Percentiles rank a stretch among this genome's conserved stretches.
Evolutionary conservation across 1,284 basidiomycete species (phyloP).

Genomic region (Pholiota adiposa): DNA sequence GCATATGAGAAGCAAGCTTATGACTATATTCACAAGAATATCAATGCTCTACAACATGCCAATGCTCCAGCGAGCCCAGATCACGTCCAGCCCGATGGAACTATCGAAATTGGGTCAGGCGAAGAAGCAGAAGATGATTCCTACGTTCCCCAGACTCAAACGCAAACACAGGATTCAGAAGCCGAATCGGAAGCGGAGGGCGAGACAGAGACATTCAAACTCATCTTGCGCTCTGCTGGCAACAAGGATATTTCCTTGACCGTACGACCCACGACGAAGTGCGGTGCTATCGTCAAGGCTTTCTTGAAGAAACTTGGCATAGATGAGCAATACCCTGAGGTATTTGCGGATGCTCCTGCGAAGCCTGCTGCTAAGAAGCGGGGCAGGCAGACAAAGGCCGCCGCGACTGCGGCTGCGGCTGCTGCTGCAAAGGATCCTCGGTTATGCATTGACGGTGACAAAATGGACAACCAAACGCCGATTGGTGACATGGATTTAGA

Average conservation of each 20-base stretch:
- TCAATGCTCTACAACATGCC: conserved; percentile 14
- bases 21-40: conserved; percentile 58
- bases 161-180: conserved; percentile 35
- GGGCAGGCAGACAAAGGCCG: conserved; percentile 21
- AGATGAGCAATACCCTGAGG: conserved; percentile 51
- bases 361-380: conserved; percentile 26
- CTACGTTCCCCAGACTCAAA: conserved; percentile 9
- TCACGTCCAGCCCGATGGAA: background rate
- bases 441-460: conserved; percentile 71
- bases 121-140: conserved; percentile 10
- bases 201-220: conserved; percentile 61
- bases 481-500: conserved; percentile 73
- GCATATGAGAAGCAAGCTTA: conserved; percentile 65
- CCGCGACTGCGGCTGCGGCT: conserved; percentile 6
- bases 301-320: conserved; percentile 69
- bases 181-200: conserved; percentile 48
- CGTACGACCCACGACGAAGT: conserved; percentile 74
- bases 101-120: conserved; percentile 21
- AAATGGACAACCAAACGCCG: conserved; percentile 54
- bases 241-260: conserved; percentile 61
- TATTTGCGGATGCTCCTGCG: conserved; percentile 25
- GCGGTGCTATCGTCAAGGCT: conserved; percentile 70
- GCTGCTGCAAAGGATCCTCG: conserved; percentile 44
- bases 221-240: conserved; percentile 61
- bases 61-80: background rate